Evolutionary conservation across 1,284 basidiomycete species (phyloP), one percentile per base, ranked within the genome.

Genomic region (Apiotrichum gracile): DNA sequence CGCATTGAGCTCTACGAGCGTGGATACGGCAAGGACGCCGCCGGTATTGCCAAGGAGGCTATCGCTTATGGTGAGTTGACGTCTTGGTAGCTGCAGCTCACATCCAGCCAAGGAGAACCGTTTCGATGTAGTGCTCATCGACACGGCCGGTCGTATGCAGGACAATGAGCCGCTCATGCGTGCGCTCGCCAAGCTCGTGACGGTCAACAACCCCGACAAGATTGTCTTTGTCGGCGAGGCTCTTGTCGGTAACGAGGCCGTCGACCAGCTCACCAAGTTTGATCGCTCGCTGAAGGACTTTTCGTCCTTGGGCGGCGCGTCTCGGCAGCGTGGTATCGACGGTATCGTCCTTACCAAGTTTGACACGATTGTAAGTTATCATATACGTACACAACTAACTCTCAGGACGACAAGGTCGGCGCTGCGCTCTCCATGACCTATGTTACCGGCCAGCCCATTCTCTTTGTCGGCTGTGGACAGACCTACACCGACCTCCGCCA

Each of bases 141-240:
- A 97, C 73, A 97, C 93, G 2, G 93, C 93, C n/a, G 93, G 92
- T 1, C 82, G 92, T 52, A 96, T 97, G 93, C 93, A 97, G 74
- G 92, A 97, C 75, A 97, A 97, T 69, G 92, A 97, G 84, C 93
- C 92, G 2, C 78, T 97, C 52, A 97, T 97, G 92, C 83, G 90
- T n/a, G 92, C 93, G 7, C 80, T 97, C n/a, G 90, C 92, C 41
- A 96, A 97, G 86, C 83, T 97, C 55, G 90, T 96, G 22, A 79
- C 88, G 0, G 85, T 88, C 52, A 97, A 97, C 73, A 88, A 81
- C 57, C 92, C 92, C 0, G 92, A 97, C 79, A 97, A 93, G 76
- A 90, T 97, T 64, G 81, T 96, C 45, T 97, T 97, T 64, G 93
- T 97, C 44, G 93, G 92, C 51, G 93, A 97, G 74, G 92, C 92